Percentiles rank a stretch among this genome's conserved stretches.
phyloP scores from a whole-genome alignment of 2,329 filamentous ascomycete genomes.

The Cercospora berteroae region DNA sequence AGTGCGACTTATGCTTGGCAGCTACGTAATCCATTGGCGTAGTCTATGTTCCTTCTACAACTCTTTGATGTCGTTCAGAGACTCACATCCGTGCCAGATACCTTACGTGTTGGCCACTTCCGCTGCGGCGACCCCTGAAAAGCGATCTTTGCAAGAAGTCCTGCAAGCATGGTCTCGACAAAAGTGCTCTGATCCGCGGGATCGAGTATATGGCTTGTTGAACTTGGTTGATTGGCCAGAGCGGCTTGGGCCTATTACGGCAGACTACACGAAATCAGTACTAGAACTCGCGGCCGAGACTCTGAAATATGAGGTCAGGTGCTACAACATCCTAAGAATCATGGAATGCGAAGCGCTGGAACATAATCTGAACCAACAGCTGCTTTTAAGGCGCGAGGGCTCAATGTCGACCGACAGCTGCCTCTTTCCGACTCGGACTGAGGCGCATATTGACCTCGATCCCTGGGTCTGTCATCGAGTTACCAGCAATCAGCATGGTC shows the following conservation, averaged over 20 bases:
- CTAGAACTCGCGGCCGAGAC: not conserved
- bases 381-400: not conserved
- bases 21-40: not conserved
- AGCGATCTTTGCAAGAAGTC: not conserved
- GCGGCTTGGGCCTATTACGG: not conserved
- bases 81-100: too few relatives aligned
- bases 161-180: not conserved
- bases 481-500: too few relatives aligned
- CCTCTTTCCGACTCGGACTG: too few relatives aligned
- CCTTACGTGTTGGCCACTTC: not conserved
- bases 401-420: too few relatives aligned
- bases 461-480: too few relatives aligned
- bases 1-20: not conserved
- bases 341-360: not conserved
- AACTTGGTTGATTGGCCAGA: not conserved
- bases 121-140: too few relatives aligned
- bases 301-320: not conserved
- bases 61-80: too few relatives aligned
- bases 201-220: not conserved
- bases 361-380: not conserved
- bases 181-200: not conserved
- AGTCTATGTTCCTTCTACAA: not conserved
- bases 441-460: too few relatives aligned
- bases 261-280: not conserved
- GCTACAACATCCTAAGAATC: not conserved